Conservation (phyloP, 768 basidiomycete genomes). For the Rhizopogon salebrosus region DNA sequence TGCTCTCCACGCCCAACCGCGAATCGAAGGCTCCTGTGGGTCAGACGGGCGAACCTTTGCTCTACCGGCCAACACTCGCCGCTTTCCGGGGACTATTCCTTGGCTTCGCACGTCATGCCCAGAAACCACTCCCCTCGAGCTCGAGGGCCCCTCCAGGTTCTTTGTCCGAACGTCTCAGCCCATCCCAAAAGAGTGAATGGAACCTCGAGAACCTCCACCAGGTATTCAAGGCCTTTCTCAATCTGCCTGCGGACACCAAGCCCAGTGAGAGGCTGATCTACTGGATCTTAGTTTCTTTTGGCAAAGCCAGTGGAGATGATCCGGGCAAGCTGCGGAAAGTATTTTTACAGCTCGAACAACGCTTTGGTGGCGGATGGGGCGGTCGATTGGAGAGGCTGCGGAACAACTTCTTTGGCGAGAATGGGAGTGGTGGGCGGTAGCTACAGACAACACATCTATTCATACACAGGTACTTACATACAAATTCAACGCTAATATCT, state of each 20-base stretch:
- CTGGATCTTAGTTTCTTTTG: slow-evolving; percentile 67
- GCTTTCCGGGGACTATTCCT: slow-evolving; percentile 72
- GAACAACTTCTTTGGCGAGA: slow-evolving; percentile 28
- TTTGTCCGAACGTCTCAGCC: slow-evolving; percentile 1
- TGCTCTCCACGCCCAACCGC: slow-evolving; percentile 46
- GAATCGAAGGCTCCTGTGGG: slow-evolving; percentile 28
- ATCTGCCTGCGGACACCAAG: slow-evolving; percentile 39
- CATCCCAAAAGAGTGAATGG: slow-evolving; percentile 37
- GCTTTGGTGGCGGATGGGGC: slow-evolving; percentile 44
- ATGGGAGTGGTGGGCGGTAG: background rate
- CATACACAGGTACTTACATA: slow-evolving; percentile 1
- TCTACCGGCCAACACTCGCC: slow-evolving; percentile 40
- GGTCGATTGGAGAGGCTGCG: slow-evolving; percentile 42
- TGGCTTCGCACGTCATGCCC: slow-evolving; percentile 64
- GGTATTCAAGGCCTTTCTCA: slow-evolving; percentile 60
- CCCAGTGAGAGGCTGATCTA: slow-evolving; percentile 47
- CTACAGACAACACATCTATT: background rate
- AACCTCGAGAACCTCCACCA: slow-evolving; percentile 47
- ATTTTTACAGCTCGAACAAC: slow-evolving; percentile 51
- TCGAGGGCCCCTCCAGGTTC: slow-evolving; percentile 11
- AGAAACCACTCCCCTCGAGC: slow-evolving; percentile 13
- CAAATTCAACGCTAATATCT: slow-evolving; percentile 6
- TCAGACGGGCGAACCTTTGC: slow-evolving; percentile 20
- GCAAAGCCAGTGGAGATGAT: slow-evolving; percentile 53
- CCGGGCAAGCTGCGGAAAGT: slow-evolving; percentile 43